Evolutionary conservation across 1,284 basidiomycete species (phyloP).

Genomic region (Psilocybe mexicana): DNA sequence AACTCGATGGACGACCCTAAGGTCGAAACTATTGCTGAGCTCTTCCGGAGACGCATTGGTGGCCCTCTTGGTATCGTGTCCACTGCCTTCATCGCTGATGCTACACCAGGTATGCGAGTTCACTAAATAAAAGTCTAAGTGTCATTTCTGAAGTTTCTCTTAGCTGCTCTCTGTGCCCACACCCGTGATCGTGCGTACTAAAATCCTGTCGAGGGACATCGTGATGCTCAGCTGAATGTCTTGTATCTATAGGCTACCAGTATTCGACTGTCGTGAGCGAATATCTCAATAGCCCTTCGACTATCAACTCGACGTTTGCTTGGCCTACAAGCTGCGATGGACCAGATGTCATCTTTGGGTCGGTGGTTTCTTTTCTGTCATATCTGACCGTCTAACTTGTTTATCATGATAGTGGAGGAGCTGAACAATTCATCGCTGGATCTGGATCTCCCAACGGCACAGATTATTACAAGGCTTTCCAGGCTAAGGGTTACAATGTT

Average conservation of each 20-base stretch:
- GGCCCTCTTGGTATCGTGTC: constrained; percentile 44
- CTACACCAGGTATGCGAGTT: constrained; percentile 35
- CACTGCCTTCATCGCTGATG: constrained; percentile 42
- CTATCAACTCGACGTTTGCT: constrained; percentile 32
- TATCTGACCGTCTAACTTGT: neutral
- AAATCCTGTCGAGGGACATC: neutral
- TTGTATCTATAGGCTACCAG: constrained; percentile 26
- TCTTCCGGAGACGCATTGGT: constrained; percentile 38
- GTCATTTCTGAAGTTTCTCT: neutral
- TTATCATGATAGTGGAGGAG: constrained; percentile 34
- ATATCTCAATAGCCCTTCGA: constrained; percentile 33
- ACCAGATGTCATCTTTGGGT: constrained; percentile 45
- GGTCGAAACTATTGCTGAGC: constrained; percentile 43
- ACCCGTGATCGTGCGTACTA: constrained; percentile 36
- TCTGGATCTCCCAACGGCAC: constrained; percentile 35
- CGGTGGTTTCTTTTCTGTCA: constrained; percentile 5
- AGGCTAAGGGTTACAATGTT: constrained; percentile 39
- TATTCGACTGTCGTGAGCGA: constrained; percentile 35
- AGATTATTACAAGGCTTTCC: constrained; percentile 42
- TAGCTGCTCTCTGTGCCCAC: constrained; percentile 40
- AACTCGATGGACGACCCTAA: constrained; percentile 43
- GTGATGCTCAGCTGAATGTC: too few species aligned
- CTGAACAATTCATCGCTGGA: constrained; percentile 42
- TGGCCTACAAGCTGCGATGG: constrained; percentile 42
- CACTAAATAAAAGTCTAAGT: neutral